Percentiles rank a stretch among this genome's conserved stretches.
Conservation (phyloP, 2,329 filamentous ascomycete genomes). For the Stachybotrys chlorohalonatus region DNA sequence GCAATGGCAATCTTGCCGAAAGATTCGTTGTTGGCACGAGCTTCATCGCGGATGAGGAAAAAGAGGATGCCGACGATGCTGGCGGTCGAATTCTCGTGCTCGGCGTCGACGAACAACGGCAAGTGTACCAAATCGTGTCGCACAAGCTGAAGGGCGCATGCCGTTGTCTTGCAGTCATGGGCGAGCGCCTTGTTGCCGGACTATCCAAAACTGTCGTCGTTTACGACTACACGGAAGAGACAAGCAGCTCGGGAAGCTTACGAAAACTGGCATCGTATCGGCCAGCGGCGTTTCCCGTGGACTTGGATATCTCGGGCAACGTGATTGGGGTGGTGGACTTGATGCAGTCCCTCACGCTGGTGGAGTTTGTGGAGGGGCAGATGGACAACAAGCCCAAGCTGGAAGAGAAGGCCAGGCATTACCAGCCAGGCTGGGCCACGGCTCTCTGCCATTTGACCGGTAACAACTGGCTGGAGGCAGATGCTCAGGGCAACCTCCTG, state of each 20-base stretch:
- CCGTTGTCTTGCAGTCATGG: slow-evolving; percentile 65
- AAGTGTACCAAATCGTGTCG: slow-evolving; percentile 62
- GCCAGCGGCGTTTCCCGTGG: slow-evolving; percentile 75
- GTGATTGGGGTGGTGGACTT: slow-evolving; percentile 80
- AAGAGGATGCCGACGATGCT: slow-evolving; percentile 31
- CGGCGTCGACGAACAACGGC: slow-evolving; percentile 67
- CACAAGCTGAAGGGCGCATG: slow-evolving; percentile 70
- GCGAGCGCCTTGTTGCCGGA: slow-evolving; percentile 72
- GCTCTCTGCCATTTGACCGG: slow-evolving; percentile 63
- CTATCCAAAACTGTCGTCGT: slow-evolving; percentile 78
- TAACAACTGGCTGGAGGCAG: slow-evolving; percentile 71
- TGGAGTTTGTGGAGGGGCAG: slow-evolving; percentile 57
- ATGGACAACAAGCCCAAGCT: slow-evolving; percentile 53
- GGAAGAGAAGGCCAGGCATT: slow-evolving; percentile 69
- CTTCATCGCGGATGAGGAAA: slow-evolving; percentile 55
- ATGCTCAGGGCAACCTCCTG: slow-evolving; percentile 80
- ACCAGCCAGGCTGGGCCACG: slow-evolving; percentile 74
- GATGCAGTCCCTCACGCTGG: slow-evolving; percentile 82
- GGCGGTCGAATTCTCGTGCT: slow-evolving; percentile 73
- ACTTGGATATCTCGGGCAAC: slow-evolving; percentile 64
- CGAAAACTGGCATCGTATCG: slow-evolving; percentile 68
- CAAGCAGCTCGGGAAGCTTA: slow-evolving; percentile 46
- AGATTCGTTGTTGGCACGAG: slow-evolving; percentile 89
- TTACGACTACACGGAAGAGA: slow-evolving; percentile 47
- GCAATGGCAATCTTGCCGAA: slow-evolving; percentile 51